Evolutionary conservation across 2,329 filamentous ascomycete genomes (phyloP), one percentile per base, ranked within the genome.

Genomic region (Sclerotinia borealis): DNA sequence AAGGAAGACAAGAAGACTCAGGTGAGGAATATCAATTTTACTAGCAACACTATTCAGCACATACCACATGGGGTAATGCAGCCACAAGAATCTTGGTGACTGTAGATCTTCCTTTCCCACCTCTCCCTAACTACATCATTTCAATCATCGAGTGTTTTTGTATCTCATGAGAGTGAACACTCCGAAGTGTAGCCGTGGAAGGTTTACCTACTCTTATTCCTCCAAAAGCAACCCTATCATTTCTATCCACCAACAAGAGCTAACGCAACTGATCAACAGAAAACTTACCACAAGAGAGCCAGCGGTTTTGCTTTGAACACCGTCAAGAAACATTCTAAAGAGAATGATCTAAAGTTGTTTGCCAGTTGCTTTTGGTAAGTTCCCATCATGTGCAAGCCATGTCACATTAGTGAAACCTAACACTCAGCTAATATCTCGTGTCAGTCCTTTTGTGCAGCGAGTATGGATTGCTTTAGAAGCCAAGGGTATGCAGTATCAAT

Each of bases 391-490:
- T 59, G 25, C 13, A 43, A 22, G 37, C 43, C 59, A n/a, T 47
- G 64, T 64, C 43, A 64, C 52, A 55, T 66, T 67, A 68, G 61
- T 60, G 39, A 61, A 37, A 65, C 59, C 61, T 59, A 10, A 39
- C 19, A 49, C 27, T 41, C 39, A 17, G 58, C 63, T 69, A 52
- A 66, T 49, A 59, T 49, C 19, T 34, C 59, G 29, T 31, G 47
- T 36, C 58, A 74, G 89, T 72, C 91, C 91, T 31, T 95, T 93
- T 73, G 91, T 92, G 1, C 91, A 96, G 73, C 85, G 91, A 22
- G 89, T 95, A 31, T 96, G 92, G 92, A 95, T 96, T 67, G 89
- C 91, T 1, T 81, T 96, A 41, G 91, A 96, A 75, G 80, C 87
- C 70, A 95, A 95, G 74, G 83, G 85, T 22, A 81, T 95, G 10